These are phyloP conservation scores for Sarocladiaceae sp. DNA, from an alignment of 2,329 filamentous ascomycete genomes.

Conservation along the genomic window DNA sequence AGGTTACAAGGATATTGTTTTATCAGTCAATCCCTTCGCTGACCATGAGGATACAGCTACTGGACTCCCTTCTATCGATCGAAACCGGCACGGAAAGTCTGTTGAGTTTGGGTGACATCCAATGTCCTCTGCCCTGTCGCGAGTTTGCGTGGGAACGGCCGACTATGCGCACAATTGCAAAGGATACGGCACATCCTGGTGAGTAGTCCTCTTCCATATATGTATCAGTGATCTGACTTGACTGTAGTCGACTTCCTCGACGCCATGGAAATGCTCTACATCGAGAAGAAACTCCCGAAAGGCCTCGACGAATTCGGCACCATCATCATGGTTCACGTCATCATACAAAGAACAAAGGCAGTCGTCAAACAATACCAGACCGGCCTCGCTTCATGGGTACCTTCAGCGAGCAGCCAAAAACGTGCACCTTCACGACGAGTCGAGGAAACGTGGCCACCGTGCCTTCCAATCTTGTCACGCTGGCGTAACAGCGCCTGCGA, in stretches of 20 bases:
- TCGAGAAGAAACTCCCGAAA: conserved; percentile 26
- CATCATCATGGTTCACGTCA: conserved; percentile 28
- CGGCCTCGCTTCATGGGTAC: conserved; percentile 23
- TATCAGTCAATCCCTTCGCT: not conserved
- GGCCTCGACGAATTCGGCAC: conserved; percentile 29
- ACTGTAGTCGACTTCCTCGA: conserved; percentile 16
- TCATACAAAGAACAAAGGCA: conserved; percentile 27
- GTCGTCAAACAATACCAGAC: conserved; percentile 22
- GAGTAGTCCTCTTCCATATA: not conserved
- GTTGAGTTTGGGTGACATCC: conserved; percentile 13
- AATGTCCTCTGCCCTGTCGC: conserved; percentile 11
- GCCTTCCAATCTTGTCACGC: not conserved
- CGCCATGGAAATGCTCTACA: conserved; percentile 27
- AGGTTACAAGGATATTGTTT: not conserved
- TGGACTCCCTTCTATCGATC: conserved; percentile 12
- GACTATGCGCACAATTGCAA: not conserved
- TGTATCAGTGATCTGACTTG: not conserved
- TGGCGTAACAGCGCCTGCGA: conserved; percentile 41
- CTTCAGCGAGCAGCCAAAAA: conserved; percentile 11
- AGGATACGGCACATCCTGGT: not conserved
- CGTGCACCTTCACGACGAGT: not conserved
- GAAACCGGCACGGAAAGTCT: conserved; percentile 9
- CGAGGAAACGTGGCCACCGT: conserved; percentile 14
- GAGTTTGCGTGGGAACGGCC: conserved; percentile 13
- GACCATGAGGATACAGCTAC: conserved; percentile 7